Evolutionary conservation across 257 asterid species (phyloP).

Genomic region (Linderniella brevidens): DNA sequence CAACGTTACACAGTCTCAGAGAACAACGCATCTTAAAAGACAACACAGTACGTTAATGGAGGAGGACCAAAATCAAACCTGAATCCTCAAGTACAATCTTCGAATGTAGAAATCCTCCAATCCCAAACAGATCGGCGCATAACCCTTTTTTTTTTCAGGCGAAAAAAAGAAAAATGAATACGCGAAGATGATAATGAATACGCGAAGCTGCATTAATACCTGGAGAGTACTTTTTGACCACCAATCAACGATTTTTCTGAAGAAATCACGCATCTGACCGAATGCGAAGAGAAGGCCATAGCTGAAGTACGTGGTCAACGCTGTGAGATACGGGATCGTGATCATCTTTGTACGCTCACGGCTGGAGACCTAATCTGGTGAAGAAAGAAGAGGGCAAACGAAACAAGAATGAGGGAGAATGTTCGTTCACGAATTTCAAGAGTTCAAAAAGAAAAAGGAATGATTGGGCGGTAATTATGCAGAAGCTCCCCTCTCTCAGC

Average conservation of each 20-base stretch:
- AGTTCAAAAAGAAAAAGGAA: too few relatives aligned
- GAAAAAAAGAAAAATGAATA: conserved; percentile 1
- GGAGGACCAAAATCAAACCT: conserved; percentile 27
- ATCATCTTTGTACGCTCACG: conserved; percentile 33
- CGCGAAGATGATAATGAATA: background rate
- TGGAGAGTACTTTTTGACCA: conserved; percentile 58
- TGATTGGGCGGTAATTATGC: too few relatives aligned
- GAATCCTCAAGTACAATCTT: conserved; percentile 74
- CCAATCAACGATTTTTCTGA: conserved; percentile 59
- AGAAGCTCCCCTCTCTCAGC: too few relatives aligned
- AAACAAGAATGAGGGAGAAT: too few relatives aligned
- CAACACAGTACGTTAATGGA: background rate
- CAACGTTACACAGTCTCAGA: too few relatives aligned
- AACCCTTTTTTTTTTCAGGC: conserved; percentile 36
- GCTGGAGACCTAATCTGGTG: too few relatives aligned
- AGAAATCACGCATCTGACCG: conserved; percentile 88
- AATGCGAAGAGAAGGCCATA: conserved; percentile 89
- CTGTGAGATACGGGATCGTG: conserved; percentile 82
- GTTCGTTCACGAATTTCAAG: too few relatives aligned
- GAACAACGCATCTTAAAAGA: background rate
- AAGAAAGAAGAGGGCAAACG: too few relatives aligned
- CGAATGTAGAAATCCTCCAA: conserved; percentile 95
- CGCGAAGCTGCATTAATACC: conserved; percentile 17
- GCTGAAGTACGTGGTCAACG: conserved; percentile 91
- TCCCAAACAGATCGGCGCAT: conserved; percentile 98